Base-by-base conservation (phyloP, 371 early-diverging fungal species). In the Mucor racemosus region DNA sequence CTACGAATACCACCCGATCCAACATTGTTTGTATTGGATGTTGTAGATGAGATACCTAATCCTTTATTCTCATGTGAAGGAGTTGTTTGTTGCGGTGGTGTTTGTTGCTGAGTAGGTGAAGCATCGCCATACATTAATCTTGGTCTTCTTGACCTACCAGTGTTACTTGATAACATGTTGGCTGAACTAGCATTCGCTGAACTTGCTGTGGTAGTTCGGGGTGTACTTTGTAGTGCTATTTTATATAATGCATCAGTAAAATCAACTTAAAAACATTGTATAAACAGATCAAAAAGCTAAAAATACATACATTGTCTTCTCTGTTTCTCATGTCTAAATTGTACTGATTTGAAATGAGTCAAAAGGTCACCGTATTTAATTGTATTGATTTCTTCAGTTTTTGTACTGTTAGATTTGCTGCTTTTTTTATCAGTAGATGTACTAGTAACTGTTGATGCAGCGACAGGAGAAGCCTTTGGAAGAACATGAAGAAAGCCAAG, bases 401-500 rank as follows among this genome's bases (percentile, higher is more conserved):
- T 68, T 7, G 38, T 40, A 5, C 65, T 53, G 17, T 58, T 68
- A 38, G 44, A 53, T 54, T 63, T 44, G 42, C 59, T 61, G 62
- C 58, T 64, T 64, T 58, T 73, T 35, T 15, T 72, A 48, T 53
- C 56, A 19, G 62, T 40, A 14, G 58, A 46, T 14, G 62, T 40
- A 9, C 60, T 56, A 9, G 60, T 61, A 5, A 66, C 33, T 36
- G 59, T 26, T n/a, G 50, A 36, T 41, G 61, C 36, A 57, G 67
- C 58, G 35, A 54, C 50, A 69, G 57, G 60, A n/a, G 56, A 46
- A 76, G 83, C 86, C 75, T 77, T 67, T 5, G 88, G 86, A 40
- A 88, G 76, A 7, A 85, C 80, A 68, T 87, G 76, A 9, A 90
- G 73, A 64, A 86, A 85, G 19, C 89, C 88, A 66, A 90, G 77